These are phyloP conservation scores for Pneumocystis sp. DNA, from an alignment of 1,139 yeast genomes.

Conservation along the genomic window DNA sequence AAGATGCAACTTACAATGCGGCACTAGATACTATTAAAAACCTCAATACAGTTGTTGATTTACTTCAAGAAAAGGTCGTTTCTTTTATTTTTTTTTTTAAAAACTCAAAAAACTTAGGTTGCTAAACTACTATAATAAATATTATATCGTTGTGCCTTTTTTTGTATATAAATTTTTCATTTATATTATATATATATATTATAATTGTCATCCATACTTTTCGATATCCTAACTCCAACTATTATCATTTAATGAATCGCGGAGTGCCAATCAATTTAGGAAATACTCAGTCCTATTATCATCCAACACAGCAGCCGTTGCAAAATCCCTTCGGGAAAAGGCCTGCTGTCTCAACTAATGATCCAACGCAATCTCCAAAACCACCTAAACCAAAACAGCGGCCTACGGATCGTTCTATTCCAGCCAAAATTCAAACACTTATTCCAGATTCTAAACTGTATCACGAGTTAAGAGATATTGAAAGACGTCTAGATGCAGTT, in stretches of 20 bases:
- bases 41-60: conserved; percentile 77
- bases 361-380: background rate
- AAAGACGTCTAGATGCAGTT: conserved; percentile 62
- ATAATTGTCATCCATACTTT: background rate
- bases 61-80: conserved; percentile 67
- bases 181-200: background rate
- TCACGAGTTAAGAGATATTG: conserved; percentile 59
- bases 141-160: background rate
- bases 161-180: background rate
- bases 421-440: conserved; percentile 35
- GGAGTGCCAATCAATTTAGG: background rate
- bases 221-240: background rate
- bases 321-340: background rate
- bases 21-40: conserved; percentile 76
- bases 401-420: conserved; percentile 1
- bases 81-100: background rate
- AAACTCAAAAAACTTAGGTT: background rate
- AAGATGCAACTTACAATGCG: conserved; percentile 79
- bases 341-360: background rate
- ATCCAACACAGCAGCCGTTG: background rate
- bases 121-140: background rate
- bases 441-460: conserved; percentile 65
- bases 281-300: background rate
- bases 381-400: background rate
- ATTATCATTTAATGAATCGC: background rate